Evolutionary conservation across 2,329 filamentous ascomycete genomes (phyloP).

Genomic region (Claviceps purpurea): DNA sequence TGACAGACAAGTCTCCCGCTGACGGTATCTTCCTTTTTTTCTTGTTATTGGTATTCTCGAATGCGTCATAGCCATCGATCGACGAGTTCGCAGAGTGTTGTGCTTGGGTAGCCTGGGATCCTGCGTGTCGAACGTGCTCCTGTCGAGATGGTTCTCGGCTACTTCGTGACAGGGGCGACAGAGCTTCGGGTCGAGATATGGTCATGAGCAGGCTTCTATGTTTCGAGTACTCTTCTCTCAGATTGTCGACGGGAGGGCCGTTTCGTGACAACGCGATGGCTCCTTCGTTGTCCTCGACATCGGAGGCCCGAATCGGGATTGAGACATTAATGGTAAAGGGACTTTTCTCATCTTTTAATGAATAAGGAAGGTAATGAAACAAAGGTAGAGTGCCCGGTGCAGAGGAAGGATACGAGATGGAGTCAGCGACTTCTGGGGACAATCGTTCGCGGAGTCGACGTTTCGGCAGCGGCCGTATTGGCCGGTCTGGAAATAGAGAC

Average conservation of each 20-base stretch:
- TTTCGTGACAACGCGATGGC: slow-evolving; percentile 11
- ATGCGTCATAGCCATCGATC: slow-evolving; percentile 84
- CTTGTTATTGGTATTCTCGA: slow-evolving; percentile 98
- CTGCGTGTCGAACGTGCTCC: slow-evolving; percentile 31
- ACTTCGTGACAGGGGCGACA: slow-evolving; percentile 27
- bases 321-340: slow-evolving; percentile 8
- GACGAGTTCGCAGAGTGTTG: slow-evolving; percentile 58
- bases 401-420: slow-evolving; percentile 69
- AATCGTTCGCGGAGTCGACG: slow-evolving; percentile 77
- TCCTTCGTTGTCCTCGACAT: background rate
- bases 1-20: slow-evolving; percentile 52
- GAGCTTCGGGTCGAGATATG: slow-evolving; percentile 32
- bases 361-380: slow-evolving; percentile 49
- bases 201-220: slow-evolving; percentile 25
- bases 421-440: slow-evolving; percentile 69
- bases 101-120: slow-evolving; percentile 29
- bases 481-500: slow-evolving; percentile 72
- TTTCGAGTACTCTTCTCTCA: slow-evolving; percentile 46
- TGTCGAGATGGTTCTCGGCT: slow-evolving; percentile 29
- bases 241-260: slow-evolving; percentile 3
- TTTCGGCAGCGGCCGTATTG: slow-evolving; percentile 85
- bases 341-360: slow-evolving; percentile 32
- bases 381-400: slow-evolving; percentile 59
- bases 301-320: background rate
- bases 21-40: slow-evolving; percentile 98